Percentiles rank a stretch among this genome's conserved stretches.
Evolutionary conservation across 768 basidiomycete genomes (phyloP).

Genomic region (Trametes maxima): DNA sequence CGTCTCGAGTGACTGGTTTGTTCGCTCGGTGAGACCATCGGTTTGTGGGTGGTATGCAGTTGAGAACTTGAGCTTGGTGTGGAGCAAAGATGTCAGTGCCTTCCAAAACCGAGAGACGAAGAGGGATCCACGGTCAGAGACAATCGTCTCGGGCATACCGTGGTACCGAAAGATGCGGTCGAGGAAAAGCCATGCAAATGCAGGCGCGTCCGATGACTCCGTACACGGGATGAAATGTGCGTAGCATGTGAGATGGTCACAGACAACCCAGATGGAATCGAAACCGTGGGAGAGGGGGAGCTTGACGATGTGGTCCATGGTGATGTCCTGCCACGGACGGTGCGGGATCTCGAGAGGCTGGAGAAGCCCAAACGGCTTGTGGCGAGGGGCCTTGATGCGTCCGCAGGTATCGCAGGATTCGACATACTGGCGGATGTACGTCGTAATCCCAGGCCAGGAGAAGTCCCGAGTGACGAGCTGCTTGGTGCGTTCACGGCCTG

Average conservation of each 20-base stretch:
- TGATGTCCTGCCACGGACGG: constrained; percentile 22
- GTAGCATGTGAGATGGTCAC: constrained; percentile 16
- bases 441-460: constrained; percentile 24
- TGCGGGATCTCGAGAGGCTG: constrained; percentile 35
- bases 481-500: constrained; percentile 39
- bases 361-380: constrained; percentile 33
- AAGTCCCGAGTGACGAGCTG: constrained; percentile 40
- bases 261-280: constrained; percentile 26
- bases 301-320: constrained; percentile 30
- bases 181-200: constrained; percentile 20
- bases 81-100: not conserved
- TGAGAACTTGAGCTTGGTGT: constrained; percentile 29
- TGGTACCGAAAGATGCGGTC: constrained; percentile 21
- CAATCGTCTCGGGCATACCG: constrained; percentile 23
- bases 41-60: constrained; percentile 50
- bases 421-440: constrained; percentile 36
- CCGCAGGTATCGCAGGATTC: constrained; percentile 34
- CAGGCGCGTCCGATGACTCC: constrained; percentile 18
- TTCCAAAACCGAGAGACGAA: constrained; percentile 21
- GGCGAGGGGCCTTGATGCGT: constrained; percentile 32
- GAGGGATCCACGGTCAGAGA: constrained; percentile 23
- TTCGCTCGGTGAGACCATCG: constrained; percentile 41
- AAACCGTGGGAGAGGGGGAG: constrained; percentile 26
- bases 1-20: constrained; percentile 41
- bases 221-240: constrained; percentile 19